Evolutionary conservation across 805 yeast species (phyloP).

Genomic region (Priceomyces fermenticarens): DNA sequence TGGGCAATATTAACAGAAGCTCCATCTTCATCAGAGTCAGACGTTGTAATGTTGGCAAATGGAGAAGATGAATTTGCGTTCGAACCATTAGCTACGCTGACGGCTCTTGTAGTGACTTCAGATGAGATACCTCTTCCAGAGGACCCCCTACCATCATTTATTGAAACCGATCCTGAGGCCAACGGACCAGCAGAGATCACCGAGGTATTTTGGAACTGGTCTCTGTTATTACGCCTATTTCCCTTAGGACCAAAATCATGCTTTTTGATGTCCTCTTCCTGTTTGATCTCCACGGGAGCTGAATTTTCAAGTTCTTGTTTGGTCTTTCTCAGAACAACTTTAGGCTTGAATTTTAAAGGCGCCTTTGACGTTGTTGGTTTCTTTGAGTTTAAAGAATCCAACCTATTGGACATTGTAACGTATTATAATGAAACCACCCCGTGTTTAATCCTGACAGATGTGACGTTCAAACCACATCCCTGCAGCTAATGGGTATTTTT

Average conservation of each 20-base stretch:
- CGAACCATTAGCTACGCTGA: constrained; percentile 21
- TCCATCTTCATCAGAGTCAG: constrained; percentile 41
- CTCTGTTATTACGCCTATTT: constrained; percentile 34
- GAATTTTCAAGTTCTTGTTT: constrained; percentile 80
- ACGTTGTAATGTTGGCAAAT: not conserved
- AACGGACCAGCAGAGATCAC: constrained; percentile 72
- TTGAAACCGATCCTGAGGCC: constrained; percentile 58
- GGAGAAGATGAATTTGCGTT: constrained; percentile 1
- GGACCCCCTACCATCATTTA: constrained; percentile 9
- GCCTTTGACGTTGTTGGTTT: constrained; percentile 39
- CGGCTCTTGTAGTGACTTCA: not conserved
- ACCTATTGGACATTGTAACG: constrained; percentile 35
- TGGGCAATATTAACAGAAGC: constrained; percentile 59
- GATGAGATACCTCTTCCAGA: not conserved
- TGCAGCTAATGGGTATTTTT: not conserved
- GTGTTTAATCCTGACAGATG: constrained; percentile 7
- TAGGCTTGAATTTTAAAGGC: constrained; percentile 76
- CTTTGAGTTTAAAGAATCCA: constrained; percentile 38
- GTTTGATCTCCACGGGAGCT: constrained; percentile 53
- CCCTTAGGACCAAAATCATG: constrained; percentile 26
- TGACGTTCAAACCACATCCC: constrained; percentile 4
- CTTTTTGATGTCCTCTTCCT: constrained; percentile 21
- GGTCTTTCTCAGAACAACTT: constrained; percentile 77
- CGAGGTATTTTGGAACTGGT: constrained; percentile 50
- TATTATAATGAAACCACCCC: constrained; percentile 1